Evolutionary conservation across 129 eudicot species (phyloP).

Genomic region (Lactuca saligna): DNA sequence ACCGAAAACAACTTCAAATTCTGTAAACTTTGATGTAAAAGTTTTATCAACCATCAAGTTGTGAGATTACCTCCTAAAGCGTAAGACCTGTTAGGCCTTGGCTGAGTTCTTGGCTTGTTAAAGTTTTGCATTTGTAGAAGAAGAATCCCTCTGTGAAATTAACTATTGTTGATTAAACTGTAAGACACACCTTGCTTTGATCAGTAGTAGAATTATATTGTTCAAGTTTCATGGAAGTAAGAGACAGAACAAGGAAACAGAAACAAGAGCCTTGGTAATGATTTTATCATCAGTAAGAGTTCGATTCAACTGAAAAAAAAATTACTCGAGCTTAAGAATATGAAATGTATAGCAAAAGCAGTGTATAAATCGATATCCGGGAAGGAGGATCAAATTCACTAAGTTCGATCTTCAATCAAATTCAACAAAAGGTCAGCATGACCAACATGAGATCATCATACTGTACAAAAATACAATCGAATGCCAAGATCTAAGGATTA

Average conservation of each 20-base stretch:
- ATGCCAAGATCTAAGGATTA: constrained; percentile 28
- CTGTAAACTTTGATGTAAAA: background rate
- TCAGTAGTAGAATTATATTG: constrained; percentile 10
- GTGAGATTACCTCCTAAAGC: constrained; percentile 60
- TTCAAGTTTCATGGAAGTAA: background rate
- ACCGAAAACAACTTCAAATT: constrained; percentile 10
- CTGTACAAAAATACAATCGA: background rate
- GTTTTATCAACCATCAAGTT: background rate
- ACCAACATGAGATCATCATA: background rate
- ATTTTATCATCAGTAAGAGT: background rate
- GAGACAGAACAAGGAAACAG: background rate
- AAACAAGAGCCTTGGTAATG: background rate
- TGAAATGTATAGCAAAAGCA: background rate
- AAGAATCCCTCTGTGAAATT: constrained; percentile 26
- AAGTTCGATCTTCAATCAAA: constrained; percentile 11
- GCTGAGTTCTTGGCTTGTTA: constrained; percentile 57
- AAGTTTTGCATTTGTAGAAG: constrained; percentile 51
- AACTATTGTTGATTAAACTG: constrained; percentile 22
- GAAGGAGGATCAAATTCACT: background rate
- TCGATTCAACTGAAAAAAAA: background rate
- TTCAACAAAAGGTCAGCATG: background rate
- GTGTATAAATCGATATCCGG: background rate
- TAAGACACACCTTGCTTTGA: constrained; percentile 9
- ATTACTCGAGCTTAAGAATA: background rate
- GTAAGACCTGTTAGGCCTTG: constrained; percentile 58